Percentiles rank a stretch among this genome's conserved stretches.
phyloP scores from a whole-genome alignment of 2,329 filamentous ascomycete genomes.

The Rosellinia necatrix region DNA sequence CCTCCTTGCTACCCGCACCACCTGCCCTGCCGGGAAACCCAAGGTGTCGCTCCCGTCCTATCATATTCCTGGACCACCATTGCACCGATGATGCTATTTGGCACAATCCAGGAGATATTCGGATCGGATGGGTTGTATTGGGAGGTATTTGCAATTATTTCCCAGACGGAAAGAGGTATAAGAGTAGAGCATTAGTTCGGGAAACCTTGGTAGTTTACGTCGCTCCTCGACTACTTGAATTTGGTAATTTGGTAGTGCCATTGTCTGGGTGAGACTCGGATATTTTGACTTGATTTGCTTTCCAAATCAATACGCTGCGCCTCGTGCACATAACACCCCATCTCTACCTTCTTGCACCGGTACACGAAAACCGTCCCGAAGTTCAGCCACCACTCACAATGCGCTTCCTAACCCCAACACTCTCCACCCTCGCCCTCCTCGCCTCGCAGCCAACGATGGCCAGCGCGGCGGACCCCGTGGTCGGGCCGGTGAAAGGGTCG shows the following conservation, averaged over 20 bases:
- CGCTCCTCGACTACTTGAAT: background rate
- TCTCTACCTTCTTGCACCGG: no score
- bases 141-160: slow-evolving; percentile 15
- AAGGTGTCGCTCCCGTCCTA: slow-evolving; percentile 10
- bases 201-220: background rate
- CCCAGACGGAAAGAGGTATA: slow-evolving; percentile 1
- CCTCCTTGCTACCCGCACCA: slow-evolving; percentile 13
- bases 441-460: slow-evolving; percentile 17
- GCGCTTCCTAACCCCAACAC: slow-evolving; percentile 63
- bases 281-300: no score
- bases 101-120: slow-evolving; percentile 10
- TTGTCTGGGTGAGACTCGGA: no score
- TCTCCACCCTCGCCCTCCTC: slow-evolving; percentile 21
- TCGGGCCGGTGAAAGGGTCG: slow-evolving; percentile 39
- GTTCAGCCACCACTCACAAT: slow-evolving; percentile 43
- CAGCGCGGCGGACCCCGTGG: slow-evolving; percentile 17
- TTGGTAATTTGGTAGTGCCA: no score
- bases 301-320: background rate
- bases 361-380: background rate
- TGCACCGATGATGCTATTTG: slow-evolving; percentile 26
- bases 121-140: background rate
- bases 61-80: slow-evolving; percentile 11
- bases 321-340: slow-evolving; percentile 1
- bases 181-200: background rate
- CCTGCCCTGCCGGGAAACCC: slow-evolving; percentile 27